A percentile compares a stretch with the other conserved stretches of the same genome.
Conservation (phyloP, 176 grass and related monocot genomes). For the Carex parvula region DNA sequence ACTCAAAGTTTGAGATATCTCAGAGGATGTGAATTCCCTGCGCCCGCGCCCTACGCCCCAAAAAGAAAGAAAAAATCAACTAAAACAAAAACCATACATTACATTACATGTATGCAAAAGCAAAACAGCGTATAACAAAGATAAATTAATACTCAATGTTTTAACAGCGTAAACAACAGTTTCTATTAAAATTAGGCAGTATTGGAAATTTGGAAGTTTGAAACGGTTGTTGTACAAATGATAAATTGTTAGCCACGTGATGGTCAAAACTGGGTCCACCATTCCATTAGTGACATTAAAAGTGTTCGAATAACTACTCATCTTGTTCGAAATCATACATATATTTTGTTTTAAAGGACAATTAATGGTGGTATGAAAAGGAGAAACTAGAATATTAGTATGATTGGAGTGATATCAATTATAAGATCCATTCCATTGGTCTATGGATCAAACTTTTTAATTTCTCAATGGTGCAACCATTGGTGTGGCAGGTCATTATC, state of each 20-base stretch:
- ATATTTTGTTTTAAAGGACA: background rate
- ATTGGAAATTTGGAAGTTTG: background rate
- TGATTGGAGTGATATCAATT: background rate
- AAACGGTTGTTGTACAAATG: background rate
- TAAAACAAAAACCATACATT: background rate
- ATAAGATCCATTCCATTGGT: background rate
- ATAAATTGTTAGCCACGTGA: constrained; percentile 14
- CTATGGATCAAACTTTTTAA: constrained; percentile 2
- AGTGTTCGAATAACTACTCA: background rate
- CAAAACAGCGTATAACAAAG: background rate
- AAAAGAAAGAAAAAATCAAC: background rate
- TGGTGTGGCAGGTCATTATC: background rate
- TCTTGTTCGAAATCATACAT: background rate
- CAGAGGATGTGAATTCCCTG: too few relatives aligned
- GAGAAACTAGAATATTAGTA: background rate
- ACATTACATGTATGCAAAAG: background rate
- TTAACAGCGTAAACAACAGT: too few relatives aligned
- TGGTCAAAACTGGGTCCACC: background rate
- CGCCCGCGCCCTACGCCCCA: background rate
- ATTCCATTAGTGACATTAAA: background rate
- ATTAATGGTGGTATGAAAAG: too few relatives aligned
- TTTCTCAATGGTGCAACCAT: background rate
- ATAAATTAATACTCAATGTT: too few relatives aligned
- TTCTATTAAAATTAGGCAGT: too few relatives aligned
- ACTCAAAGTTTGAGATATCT: too few relatives aligned